These are phyloP conservation scores for Linum usitatissimum DNA, from an alignment of 345 rosid genomes.

Conservation along the genomic window DNA sequence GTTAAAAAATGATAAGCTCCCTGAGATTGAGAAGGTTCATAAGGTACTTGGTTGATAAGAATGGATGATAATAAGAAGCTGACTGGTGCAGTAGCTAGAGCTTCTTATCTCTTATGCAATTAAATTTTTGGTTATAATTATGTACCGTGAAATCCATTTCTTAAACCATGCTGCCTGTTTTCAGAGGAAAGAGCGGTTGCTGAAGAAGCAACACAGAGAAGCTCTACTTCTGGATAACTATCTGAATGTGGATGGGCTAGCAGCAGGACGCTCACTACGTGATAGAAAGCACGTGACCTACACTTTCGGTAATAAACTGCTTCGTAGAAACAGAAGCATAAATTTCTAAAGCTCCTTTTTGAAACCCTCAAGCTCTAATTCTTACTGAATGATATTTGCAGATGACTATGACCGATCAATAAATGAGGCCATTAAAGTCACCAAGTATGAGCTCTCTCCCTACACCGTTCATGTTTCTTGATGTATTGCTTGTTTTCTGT, in stretches of 20 bases:
- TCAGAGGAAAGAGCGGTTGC: slow-evolving; percentile 74
- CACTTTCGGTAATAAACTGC: slow-evolving; percentile 64
- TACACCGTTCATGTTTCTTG: background rate
- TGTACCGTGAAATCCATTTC: no score
- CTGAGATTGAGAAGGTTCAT: slow-evolving; percentile 90
- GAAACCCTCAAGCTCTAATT: background rate
- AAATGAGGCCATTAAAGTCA: slow-evolving; percentile 92
- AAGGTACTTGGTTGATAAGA: slow-evolving; percentile 41
- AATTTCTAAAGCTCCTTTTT: background rate
- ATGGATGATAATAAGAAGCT: background rate
- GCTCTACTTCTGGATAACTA: slow-evolving; percentile 77
- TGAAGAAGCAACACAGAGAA: slow-evolving; percentile 91
- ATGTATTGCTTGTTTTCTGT: background rate
- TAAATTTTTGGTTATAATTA: background rate
- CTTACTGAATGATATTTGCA: slow-evolving; percentile 29
- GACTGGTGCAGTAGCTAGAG: background rate
- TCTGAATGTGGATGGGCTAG: slow-evolving; percentile 57
- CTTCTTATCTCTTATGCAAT: background rate
- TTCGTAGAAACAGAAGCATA: background rate
- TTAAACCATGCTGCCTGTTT: background rate
- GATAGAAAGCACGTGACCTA: slow-evolving; percentile 92
- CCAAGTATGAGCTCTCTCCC: slow-evolving; percentile 45
- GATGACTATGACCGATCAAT: slow-evolving; percentile 98
- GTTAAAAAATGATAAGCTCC: slow-evolving; percentile 82
- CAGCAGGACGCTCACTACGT: slow-evolving; percentile 79